phyloP scores from a whole-genome alignment of 2,329 filamentous ascomycete genomes.

The Leptographium wingfieldii region DNA sequence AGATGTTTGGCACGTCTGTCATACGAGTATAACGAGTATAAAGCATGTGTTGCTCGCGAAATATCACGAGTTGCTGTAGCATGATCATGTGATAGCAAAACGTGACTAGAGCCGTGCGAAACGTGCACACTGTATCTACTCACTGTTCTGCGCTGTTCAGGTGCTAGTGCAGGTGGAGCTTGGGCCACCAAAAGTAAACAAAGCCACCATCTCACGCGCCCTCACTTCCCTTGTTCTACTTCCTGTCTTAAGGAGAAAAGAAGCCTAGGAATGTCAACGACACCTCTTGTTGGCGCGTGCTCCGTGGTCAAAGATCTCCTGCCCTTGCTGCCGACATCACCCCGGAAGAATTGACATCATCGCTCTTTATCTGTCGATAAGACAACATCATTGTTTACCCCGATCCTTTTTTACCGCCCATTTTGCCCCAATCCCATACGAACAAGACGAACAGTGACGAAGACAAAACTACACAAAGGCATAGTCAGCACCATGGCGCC shows the following conservation, averaged over 20 bases:
- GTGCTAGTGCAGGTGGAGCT: neutral
- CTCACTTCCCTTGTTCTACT: neutral
- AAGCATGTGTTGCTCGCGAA: neutral
- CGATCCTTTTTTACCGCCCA: neutral
- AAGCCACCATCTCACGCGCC: neutral
- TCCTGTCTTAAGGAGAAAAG: neutral
- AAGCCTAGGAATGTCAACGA: neutral
- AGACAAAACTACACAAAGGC: neutral
- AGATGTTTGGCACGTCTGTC: neutral
- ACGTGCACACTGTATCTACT: neutral
- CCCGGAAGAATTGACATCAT: neutral
- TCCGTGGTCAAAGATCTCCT: neutral
- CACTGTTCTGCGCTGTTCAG: neutral
- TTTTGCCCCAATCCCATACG: neutral
- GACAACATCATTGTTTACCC: neutral
- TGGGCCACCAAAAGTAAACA: slow-evolving; percentile 2
- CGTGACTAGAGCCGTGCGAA: neutral
- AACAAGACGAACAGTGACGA: neutral
- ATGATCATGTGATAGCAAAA: neutral
- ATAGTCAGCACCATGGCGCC: slow-evolving; percentile 9
- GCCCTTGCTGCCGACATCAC: neutral
- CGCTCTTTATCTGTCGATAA: neutral
- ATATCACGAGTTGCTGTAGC: neutral
- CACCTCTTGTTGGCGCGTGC: neutral
- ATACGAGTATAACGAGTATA: neutral